These are phyloP conservation scores for Mrakia hoshinonis DNA, from an alignment of 768 basidiomycete species.

Conservation along the genomic window DNA sequence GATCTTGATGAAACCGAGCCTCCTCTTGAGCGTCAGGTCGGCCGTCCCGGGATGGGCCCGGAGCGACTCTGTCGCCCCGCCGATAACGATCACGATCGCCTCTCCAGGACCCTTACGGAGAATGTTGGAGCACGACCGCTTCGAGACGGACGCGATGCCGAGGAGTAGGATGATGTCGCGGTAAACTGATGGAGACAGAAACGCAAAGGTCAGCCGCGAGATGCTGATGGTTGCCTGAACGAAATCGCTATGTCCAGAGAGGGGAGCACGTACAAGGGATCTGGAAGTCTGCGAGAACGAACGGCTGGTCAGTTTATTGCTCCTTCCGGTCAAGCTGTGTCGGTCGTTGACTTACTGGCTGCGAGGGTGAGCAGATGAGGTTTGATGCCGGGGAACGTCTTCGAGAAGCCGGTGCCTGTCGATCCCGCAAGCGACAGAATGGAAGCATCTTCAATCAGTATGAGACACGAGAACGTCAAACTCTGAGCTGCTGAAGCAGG, in stretches of 20 bases:
- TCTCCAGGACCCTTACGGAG: slow-evolving; percentile 50
- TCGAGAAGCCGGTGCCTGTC: slow-evolving; percentile 79
- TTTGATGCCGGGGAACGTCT: slow-evolving; percentile 76
- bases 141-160: slow-evolving; percentile 89
- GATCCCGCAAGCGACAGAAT: background rate
- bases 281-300: slow-evolving; percentile 7
- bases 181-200: slow-evolving; percentile 49
- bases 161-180: slow-evolving; percentile 79
- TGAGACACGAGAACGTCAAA: background rate
- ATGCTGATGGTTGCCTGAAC: too few species aligned
- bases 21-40: slow-evolving; percentile 49
- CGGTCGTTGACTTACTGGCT: background rate
- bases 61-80: slow-evolving; percentile 89
- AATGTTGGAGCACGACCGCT: slow-evolving; percentile 79
- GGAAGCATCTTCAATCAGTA: background rate
- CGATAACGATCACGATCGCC: slow-evolving; percentile 89
- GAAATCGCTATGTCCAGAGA: too few species aligned
- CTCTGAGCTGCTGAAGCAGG: background rate
- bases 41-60: slow-evolving; percentile 95
- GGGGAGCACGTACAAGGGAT: slow-evolving; percentile 17
- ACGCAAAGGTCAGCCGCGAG: background rate
- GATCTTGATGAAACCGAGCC: slow-evolving; percentile 85
- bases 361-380: slow-evolving; percentile 78
- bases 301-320: background rate
- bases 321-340: background rate